Evolutionary conservation across 225 moss, liverwort and hornwort species (phyloP).

Genomic region (Physcomitrium patens): DNA sequence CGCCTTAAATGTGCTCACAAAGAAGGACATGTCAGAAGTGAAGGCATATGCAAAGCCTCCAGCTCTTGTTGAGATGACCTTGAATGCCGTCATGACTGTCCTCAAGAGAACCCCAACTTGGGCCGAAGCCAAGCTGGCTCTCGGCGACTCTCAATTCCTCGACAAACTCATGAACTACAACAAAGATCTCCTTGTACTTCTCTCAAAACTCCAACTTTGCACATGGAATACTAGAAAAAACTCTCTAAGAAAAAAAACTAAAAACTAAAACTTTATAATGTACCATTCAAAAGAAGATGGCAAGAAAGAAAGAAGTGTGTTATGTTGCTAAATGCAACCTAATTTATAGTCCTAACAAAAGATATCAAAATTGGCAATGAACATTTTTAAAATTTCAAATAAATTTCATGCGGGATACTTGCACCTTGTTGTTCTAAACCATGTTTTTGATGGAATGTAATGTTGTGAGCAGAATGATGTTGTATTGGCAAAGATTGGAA

Average conservation of each 20-base stretch:
- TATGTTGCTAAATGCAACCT: too few species aligned
- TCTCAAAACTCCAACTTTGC: background rate
- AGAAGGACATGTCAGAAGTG: conserved; percentile 89
- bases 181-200: conserved; percentile 67
- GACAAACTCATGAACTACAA: conserved; percentile 77
- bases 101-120: conserved; percentile 69
- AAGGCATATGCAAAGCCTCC: conserved; percentile 91
- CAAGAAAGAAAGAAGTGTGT: too few species aligned
- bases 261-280: too few species aligned
- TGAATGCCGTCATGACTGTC: conserved; percentile 82
- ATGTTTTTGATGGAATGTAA: too few species aligned
- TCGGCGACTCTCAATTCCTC: conserved; percentile 76
- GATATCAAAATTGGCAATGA: too few species aligned
- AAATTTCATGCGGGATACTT: too few species aligned
- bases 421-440: too few species aligned
- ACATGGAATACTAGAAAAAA: too few species aligned
- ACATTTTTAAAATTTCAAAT: too few species aligned
- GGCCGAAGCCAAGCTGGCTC: conserved; percentile 64
- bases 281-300: too few species aligned
- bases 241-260: too few species aligned
- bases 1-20: conserved; percentile 78
- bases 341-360: too few species aligned
- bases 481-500: conserved; percentile 71
- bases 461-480: conserved; percentile 54
- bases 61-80: conserved; percentile 76